phyloP scores from a whole-genome alignment of 2,329 filamentous ascomycete genomes.

The Hymenoscyphus repandus region DNA sequence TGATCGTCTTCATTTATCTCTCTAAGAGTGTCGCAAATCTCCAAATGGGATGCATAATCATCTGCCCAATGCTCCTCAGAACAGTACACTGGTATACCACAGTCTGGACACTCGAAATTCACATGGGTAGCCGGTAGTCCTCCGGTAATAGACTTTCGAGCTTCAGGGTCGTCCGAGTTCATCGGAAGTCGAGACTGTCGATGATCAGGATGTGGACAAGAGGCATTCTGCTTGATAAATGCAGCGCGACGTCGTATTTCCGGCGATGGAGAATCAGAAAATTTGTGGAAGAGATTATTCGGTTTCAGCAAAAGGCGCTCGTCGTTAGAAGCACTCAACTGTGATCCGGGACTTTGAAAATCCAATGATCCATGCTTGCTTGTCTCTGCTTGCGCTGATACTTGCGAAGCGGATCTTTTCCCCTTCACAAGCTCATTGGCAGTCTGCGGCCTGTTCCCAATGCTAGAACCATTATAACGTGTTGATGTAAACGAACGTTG shows the following conservation, averaged over 20 bases:
- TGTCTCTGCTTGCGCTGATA: constrained; percentile 19
- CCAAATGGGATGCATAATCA: constrained; percentile 86
- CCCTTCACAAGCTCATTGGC: constrained; percentile 11
- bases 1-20: constrained; percentile 99
- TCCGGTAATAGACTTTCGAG: constrained; percentile 49
- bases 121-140: constrained; percentile 71
- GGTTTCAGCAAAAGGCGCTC: constrained; percentile 35
- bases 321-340: constrained; percentile 19
- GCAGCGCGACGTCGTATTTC: constrained; percentile 83
- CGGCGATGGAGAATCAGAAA: constrained; percentile 81
- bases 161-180: constrained; percentile 59
- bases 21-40: constrained; percentile 84
- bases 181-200: constrained; percentile 65
- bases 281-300: constrained; percentile 90
- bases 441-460: constrained; percentile 11
- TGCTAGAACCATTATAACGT: constrained; percentile 13
- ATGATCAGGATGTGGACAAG: constrained; percentile 88
- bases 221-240: constrained; percentile 88
- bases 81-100: constrained; percentile 89
- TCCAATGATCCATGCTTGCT: constrained; percentile 24
- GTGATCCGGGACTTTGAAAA: constrained; percentile 20
- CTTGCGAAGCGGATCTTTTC: constrained; percentile 20
- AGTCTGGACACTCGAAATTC: constrained; percentile 92
- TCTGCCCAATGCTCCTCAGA: constrained; percentile 93
- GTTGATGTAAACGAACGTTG: constrained; percentile 23